Base-by-base conservation (phyloP, 805 yeast genomes). In the Maudiozyma serrabonitensis region DNA sequence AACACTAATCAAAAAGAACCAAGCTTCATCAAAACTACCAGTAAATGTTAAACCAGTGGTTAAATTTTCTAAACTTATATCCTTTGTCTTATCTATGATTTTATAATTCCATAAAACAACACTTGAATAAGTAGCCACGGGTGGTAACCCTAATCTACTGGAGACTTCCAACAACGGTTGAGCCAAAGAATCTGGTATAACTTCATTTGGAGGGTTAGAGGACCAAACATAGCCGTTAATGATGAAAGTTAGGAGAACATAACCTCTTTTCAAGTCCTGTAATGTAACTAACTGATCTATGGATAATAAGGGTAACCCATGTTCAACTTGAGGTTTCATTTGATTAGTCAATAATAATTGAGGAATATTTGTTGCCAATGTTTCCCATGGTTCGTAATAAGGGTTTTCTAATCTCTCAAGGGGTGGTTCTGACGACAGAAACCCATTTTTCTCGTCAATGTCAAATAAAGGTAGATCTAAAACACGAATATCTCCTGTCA, bases 161-260 rank as follows among this genome's bases (percentile, higher is more conserved):
- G 85, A 69, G 0, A 80, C 78, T 43, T 67, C 68, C 2, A 85
- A 54, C 69, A 87, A 75, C 0, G 98, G 97, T 46, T 71, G 67
- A 1, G 96, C 83, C 21, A 90, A 59, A 52, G 78, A 79, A 45
- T 62, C 68, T 0, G 97, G 96, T 15, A 91, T 65, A 41, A 66
- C 70, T 52, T 84, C 82, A 12, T 69, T 65, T 16, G 95, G 84
- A 4, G 66, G 67, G 49, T 79, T 80, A 19, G 78, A 79, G 1
- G 87, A 84, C 98, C 98, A 90, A 23, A 90, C 81, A 62, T 90
- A 90, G 1, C 93, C 95, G 65, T 90, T 96, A 2, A 88, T 76
- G 43, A 91, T 65, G 59, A 89, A 90, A 12, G 91, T 82, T 28
- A 90, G 71, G 2, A 88, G 70, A 16, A 85, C 80, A 66, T 86